Conservation (phyloP, 179 eudicot genomes). For the Sideroxylon spinosum region DNA sequence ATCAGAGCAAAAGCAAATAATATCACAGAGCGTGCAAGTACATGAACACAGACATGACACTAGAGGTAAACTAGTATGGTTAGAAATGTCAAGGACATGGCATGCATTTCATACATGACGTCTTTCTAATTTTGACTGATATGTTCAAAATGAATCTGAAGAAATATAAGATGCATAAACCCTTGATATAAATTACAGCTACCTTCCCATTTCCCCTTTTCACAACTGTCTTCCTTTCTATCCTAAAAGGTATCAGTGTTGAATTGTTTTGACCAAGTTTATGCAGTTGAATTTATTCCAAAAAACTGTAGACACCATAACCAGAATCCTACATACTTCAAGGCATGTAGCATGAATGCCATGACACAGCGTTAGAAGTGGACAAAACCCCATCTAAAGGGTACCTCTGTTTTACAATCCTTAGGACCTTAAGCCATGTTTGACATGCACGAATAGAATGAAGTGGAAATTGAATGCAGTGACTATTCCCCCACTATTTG, state of each 20-base stretch:
- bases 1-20: not conserved
- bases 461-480: not conserved
- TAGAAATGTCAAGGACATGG: slow-evolving; percentile 1
- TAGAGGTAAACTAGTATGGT: not conserved
- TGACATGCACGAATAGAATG: too few species aligned
- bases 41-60: not conserved
- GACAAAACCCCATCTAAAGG: not conserved
- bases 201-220: not conserved
- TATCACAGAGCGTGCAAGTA: not conserved
- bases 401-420: not conserved
- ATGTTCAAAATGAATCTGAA: not conserved
- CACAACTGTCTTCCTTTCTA: not conserved
- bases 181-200: not conserved
- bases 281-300: not conserved
- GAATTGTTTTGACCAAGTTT: not conserved
- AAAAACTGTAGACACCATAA: not conserved
- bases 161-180: not conserved
- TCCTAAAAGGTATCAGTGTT: not conserved
- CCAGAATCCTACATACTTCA: not conserved
- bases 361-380: not conserved
- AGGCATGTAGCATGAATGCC: not conserved
- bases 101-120: not conserved
- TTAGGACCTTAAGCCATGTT: too few species aligned
- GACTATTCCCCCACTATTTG: too few species aligned
- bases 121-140: not conserved